A percentile compares a stretch with the other conserved stretches of the same genome.
Evolutionary conservation across 2,329 filamentous ascomycete species (phyloP).

Genomic region (Emergomyces africanus): DNA sequence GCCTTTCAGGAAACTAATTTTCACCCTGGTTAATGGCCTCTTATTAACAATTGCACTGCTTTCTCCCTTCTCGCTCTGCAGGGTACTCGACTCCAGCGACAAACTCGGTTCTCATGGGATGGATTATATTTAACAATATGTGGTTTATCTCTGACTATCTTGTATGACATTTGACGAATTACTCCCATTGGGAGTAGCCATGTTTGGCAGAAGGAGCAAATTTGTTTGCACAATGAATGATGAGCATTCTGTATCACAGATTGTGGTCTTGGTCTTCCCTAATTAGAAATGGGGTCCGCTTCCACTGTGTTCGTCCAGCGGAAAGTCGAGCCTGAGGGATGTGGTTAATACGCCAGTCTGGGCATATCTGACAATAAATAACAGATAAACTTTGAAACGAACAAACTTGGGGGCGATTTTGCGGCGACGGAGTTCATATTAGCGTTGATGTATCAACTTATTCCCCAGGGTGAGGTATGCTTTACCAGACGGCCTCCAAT

Average conservation of each 20-base stretch:
- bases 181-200: neutral
- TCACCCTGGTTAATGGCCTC: neutral
- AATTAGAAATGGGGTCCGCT: too few species aligned
- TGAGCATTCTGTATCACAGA: neutral
- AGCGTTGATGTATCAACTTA: too few species aligned
- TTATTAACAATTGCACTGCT: neutral
- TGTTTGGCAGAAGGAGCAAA: neutral
- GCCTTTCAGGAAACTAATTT: neutral
- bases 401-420: neutral
- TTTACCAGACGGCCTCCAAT: too few species aligned
- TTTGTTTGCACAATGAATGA: neutral
- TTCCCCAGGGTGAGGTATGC: too few species aligned
- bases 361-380: neutral
- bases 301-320: neutral
- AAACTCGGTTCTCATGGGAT: conserved; percentile 24
- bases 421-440: neutral
- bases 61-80: conserved; percentile 9
- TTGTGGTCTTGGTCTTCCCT: neutral
- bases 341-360: neutral
- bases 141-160: neutral
- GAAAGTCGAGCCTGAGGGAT: neutral
- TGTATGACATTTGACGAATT: neutral
- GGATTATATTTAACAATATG: conserved; percentile 20
- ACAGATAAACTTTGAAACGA: neutral
- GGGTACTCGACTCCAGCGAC: conserved; percentile 34